Evolutionary conservation across 306 rosid species (phyloP), one percentile per base, ranked within the genome.

Genomic region (Quercus engelmannii): DNA sequence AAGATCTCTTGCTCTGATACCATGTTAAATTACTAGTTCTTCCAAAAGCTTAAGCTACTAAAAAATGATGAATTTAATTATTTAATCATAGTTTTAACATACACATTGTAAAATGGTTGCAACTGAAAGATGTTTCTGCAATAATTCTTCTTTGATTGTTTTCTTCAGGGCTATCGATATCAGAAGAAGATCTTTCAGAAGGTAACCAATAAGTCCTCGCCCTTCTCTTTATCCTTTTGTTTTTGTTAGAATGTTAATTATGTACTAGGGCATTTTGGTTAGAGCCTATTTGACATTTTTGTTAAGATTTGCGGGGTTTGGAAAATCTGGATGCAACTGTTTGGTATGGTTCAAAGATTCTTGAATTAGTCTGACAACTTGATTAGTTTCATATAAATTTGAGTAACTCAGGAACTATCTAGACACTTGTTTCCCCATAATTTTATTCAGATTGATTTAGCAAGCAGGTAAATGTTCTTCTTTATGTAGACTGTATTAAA

Each of bases 111-210:
- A 64, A 46, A 35, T 74, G 65, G 73, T 64, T 64, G 81, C 76
- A 46, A 76, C 79, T 19, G 41, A 73, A 49, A 82, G 77, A 57
- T 86, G 72, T 64, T 79, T 78, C 79, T 74, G 69, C 38, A 23
- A 69, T 46, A 28, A 61, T 77, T 82, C 38, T 74, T 61, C 63
- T 78, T 87, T 85, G 68, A 76, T 79, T 35, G 19, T 75, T 79
- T 83, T 82, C 61, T 23, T 79, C 94, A 95, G 99, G 98, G 98
- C 21, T 95, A 74, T 83, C 90, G 90, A 54, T 91, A 89, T 76
- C 98, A 90, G 83, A 93, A 91, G 93, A 91, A 90, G 83, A 81
- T 91, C 80, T 89, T 90, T 43, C 73, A 25, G 49, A 90, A 89
- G 97, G 99, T 95, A 90, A 76, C 70, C 58, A 19, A 3, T 76